Base-by-base conservation (phyloP, 2,329 filamentous ascomycete genomes). In the Cladophialophora carrionii region DNA sequence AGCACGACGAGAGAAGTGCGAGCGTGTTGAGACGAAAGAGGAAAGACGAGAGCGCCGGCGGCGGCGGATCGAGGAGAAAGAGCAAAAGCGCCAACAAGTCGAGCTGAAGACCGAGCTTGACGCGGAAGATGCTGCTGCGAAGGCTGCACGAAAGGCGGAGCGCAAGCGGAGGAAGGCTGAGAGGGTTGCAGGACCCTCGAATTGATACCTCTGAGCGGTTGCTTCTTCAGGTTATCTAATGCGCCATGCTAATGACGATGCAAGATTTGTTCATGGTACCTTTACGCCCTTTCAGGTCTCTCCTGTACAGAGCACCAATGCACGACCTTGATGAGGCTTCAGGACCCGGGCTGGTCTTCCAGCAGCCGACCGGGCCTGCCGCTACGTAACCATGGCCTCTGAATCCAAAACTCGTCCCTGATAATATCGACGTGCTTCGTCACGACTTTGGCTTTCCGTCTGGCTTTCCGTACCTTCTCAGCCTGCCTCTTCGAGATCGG, bases 371-470 rank as follows among this genome's bases (percentile, higher is more conserved):
- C 67, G 0, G 67, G 67, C 49, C 49, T 64, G 9, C 67, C 67
- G 31, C 61, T 63, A 10, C 53, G 48, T 63, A 95, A 82, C 91
- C 93, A 98, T 1, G 93, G 92, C 74, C 93, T 84, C 72, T 84
- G 84, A 69, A 91, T 84, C 95, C 95, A 99, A 75, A 99, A 99
- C 3, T 91, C 90, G 77, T 98, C 91, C 72, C 90, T 92, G 78
- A 99, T 98, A 72, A 99, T 90, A 78, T 99, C 95, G 65, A 95
- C 79, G 80, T 98, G 92, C 74, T 93, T 88, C 43, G 96, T 83
- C 41, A 91, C 85, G 53, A 99, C 88, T 58, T 84, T 84, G 0
- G 92, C 93, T 77, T 96, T 97, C 65, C 85, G 84, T 61, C 90
- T 85, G 68, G 87, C 84, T 80, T 96, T 98, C 74, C 84, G 88